A percentile compares a stretch with the other conserved stretches of the same genome.
These are phyloP conservation scores for Scutellaria minor DNA, from an alignment of 257 asterid species.

Conservation along the genomic window DNA sequence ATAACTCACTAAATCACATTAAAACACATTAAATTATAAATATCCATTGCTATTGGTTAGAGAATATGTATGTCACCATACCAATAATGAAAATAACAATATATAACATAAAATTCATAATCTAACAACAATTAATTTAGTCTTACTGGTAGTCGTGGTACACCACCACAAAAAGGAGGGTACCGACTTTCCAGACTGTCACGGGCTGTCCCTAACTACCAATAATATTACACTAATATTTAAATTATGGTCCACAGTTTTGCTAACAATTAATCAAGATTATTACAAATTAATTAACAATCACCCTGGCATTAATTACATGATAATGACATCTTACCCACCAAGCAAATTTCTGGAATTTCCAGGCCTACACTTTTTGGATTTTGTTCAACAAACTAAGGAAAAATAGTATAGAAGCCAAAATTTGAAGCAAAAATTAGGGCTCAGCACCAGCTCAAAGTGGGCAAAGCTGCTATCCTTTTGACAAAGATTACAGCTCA, in stretches of 20 bases:
- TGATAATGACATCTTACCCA: conserved; percentile 53
- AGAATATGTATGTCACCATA: too few species aligned
- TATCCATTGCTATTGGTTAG: too few species aligned
- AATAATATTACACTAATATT: not conserved
- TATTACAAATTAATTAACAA: not conserved
- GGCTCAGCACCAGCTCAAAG: conserved; percentile 40
- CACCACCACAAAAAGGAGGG: conserved; percentile 1
- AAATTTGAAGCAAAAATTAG: not conserved
- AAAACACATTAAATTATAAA: too few species aligned
- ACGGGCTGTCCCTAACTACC: conserved; percentile 22
- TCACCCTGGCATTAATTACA: conserved; percentile 11
- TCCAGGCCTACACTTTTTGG: conserved; percentile 19
- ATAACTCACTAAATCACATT: too few species aligned
- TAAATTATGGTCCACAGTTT: not conserved
- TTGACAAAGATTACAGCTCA: conserved; percentile 47
- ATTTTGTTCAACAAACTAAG: conserved; percentile 33
- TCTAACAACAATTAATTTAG: not conserved
- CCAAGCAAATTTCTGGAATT: conserved; percentile 27
- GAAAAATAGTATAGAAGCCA: conserved; percentile 28
- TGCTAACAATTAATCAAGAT: not conserved
- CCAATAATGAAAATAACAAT: too few species aligned
- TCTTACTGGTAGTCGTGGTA: conserved; percentile 7
- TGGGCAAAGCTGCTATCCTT: conserved; percentile 32
- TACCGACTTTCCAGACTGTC: conserved; percentile 32
- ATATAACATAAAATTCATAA: not conserved